phyloP scores from a whole-genome alignment of 306 rosid genomes.

The Lagenaria siceraria region DNA sequence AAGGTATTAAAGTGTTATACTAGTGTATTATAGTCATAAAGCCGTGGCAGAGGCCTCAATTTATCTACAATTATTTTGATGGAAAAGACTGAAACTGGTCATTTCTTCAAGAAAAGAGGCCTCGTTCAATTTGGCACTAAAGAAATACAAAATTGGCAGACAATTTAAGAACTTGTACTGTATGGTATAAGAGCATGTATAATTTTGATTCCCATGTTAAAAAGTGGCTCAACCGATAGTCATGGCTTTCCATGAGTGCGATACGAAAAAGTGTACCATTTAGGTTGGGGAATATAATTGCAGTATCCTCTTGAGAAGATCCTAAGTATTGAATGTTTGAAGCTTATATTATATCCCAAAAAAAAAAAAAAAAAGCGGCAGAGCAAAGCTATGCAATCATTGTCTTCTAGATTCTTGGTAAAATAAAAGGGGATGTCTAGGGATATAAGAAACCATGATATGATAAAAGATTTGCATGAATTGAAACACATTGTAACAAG shows the following conservation, averaged over 20 bases:
- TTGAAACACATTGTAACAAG: too few species aligned
- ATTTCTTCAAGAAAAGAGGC: neutral
- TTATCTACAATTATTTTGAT: neutral
- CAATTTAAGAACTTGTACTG: neutral
- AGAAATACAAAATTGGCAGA: neutral
- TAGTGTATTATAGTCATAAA: neutral
- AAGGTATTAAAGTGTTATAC: neutral
- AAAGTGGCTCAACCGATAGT: neutral
- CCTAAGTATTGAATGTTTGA: neutral
- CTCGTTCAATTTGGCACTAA: neutral
- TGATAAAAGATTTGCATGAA: too few species aligned
- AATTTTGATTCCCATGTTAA: neutral
- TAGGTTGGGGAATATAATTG: too few species aligned
- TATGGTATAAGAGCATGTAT: neutral
- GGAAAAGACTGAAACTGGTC: neutral
- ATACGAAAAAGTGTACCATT: neutral
- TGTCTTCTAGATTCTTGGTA: neutral
- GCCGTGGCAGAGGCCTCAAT: neutral
- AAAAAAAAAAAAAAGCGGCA: neutral
- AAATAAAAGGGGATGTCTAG: neutral
- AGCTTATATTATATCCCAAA: neutral
- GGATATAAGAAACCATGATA: neutral
- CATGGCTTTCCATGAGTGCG: neutral
- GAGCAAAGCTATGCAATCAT: neutral
- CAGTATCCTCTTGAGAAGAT: neutral